These are phyloP conservation scores for Apiotrichum laibachii DNA, from an alignment of 1,284 basidiomycete genomes.

Conservation along the genomic window DNA sequence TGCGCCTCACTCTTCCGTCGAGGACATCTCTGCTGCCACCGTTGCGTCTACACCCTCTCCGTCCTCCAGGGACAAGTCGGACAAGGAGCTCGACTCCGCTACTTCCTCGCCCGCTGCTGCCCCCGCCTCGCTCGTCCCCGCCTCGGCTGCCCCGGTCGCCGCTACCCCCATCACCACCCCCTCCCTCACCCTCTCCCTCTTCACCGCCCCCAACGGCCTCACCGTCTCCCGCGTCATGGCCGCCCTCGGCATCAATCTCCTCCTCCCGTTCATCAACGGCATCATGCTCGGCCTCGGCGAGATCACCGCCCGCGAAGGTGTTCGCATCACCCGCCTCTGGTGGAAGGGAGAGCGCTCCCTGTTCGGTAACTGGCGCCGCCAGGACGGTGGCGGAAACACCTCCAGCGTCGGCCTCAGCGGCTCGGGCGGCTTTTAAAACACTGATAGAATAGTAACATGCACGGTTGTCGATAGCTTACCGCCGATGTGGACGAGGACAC, in stretches of 20 bases:
- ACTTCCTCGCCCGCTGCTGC: not conserved
- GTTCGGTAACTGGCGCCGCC: conserved; percentile 23
- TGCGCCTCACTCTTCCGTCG: conserved; percentile 29
- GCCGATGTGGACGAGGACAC: no score
- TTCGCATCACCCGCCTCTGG: conserved; percentile 62
- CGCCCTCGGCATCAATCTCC: conserved; percentile 83
- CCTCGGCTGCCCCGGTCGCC: not conserved
- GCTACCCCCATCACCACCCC: conserved; percentile 41
- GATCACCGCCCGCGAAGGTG: conserved; percentile 86
- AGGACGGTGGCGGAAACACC: conserved; percentile 19
- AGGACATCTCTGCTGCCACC: conserved; percentile 31
- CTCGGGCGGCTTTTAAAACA: conserved; percentile 18
- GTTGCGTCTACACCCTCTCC: conserved; percentile 7
- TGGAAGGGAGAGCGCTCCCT: conserved; percentile 40
- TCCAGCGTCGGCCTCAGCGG: conserved; percentile 42
- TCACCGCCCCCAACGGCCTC: conserved; percentile 74
- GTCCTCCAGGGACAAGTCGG: conserved; percentile 10
- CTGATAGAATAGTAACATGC: not conserved
- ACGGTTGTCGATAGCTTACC: no score
- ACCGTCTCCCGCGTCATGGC: conserved; percentile 72
- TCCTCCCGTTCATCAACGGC: conserved; percentile 93
- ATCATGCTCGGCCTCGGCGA: conserved; percentile 98
- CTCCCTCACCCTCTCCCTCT: conserved; percentile 71
- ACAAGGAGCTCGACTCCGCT: conserved; percentile 5
- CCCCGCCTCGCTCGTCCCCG: not conserved